phyloP scores from a whole-genome alignment of 2,329 filamentous ascomycete species.

The Grosmannia huntii region DNA sequence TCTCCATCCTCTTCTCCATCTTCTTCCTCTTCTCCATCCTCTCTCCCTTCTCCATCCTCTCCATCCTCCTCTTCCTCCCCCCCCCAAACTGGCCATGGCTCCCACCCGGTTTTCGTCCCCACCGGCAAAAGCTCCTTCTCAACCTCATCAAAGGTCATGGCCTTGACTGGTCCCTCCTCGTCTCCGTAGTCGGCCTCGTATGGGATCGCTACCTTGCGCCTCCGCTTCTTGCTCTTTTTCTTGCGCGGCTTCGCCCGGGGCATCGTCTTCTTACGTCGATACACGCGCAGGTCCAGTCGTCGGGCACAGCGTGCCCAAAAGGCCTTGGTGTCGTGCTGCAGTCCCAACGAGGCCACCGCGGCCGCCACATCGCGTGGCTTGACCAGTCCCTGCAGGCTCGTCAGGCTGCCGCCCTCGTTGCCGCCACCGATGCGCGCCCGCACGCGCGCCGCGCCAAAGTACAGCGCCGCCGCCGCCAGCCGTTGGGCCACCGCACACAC shows the following conservation, averaged over 20 bases:
- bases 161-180: background rate
- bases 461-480: constrained; percentile 54
- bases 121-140: constrained; percentile 2
- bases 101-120: background rate
- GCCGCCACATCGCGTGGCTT: constrained; percentile 33
- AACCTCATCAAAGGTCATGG: constrained; percentile 7
- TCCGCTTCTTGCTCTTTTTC: constrained; percentile 13
- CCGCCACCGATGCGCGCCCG: constrained; percentile 29
- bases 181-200: background rate
- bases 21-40: background rate
- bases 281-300: constrained; percentile 35
- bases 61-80: background rate
- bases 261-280: constrained; percentile 19
- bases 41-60: background rate
- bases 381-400: constrained; percentile 21
- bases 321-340: constrained; percentile 23
- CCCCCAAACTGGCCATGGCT: background rate
- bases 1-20: background rate
- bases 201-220: background rate
- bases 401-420: constrained; percentile 8
- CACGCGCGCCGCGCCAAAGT: constrained; percentile 57
- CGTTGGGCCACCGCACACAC: constrained; percentile 54
- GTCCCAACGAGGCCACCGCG: constrained; percentile 32
- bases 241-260: constrained; percentile 18
- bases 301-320: constrained; percentile 38